Evolutionary conservation across 2,329 filamentous ascomycete genomes (phyloP), one percentile per base, ranked within the genome.

Genomic region (Botryotinia calthae): DNA sequence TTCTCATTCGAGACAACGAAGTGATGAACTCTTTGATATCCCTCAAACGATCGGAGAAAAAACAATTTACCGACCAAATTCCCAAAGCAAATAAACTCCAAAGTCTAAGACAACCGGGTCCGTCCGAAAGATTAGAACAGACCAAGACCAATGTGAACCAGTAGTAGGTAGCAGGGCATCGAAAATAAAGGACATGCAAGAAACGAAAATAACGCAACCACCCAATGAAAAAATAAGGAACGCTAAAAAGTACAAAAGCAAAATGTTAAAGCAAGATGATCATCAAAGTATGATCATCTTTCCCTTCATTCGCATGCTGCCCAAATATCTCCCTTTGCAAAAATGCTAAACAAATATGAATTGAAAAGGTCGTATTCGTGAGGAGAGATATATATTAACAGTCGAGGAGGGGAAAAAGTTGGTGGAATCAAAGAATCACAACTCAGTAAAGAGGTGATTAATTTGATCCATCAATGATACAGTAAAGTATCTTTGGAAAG

Each of bases 271-370:
- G 64, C 25, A 54, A 67, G 64, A 40, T 31, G 64, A 67, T 67
- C 46, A 67, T 54, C 1, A 61, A 18, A 22, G 9, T 3, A 67
- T 67, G 34, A 67, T 28, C 64, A 40, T 22, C 64, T 54, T 54
- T 54, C 64, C 46, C 64, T 54, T 67, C 64, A 67, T 67, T 54
- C 64, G 64, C 46, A 67, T 67, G 64, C 64, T 67, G 64, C 64
- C 64, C 64, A 67, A 54, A 54, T 67, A 54, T 54, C 64, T 67
- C 64, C 64, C 64, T 54, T 40, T 12, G 64, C 64, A 67, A 67
- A 67, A 67, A 67, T 67, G 64, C 64, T 54, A 40, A 67, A 67
- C 64, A 67, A 67, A 67, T 67, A 54, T 67, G 46, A 67, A 67
- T 67, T 67, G 46, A 67, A 16, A 54, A 54, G 34, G 64, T 18